Evolutionary conservation across 2,329 filamentous ascomycete genomes (phyloP).

Genomic region (Zopfia rhizophila): DNA sequence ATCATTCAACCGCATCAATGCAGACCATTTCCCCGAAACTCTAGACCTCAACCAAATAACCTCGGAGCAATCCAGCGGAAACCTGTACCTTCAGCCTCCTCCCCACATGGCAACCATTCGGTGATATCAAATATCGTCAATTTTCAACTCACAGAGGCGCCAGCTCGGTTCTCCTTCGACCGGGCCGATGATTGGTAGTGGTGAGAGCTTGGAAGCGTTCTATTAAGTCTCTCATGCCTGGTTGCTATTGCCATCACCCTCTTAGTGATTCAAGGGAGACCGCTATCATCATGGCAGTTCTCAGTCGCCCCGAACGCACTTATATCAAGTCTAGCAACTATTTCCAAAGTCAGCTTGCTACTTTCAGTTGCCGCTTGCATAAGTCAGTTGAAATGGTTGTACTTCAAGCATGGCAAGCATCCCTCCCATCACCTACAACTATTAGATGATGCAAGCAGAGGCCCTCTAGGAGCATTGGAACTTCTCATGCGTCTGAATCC

Average conservation of each 20-base stretch:
- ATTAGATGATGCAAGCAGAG: constrained; percentile 15
- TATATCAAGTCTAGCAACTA: constrained; percentile 9
- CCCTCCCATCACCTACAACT: too few species aligned
- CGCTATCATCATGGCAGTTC: constrained; percentile 15
- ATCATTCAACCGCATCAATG: too few species aligned
- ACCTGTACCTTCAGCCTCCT: too few species aligned
- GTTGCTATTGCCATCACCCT: constrained; percentile 11
- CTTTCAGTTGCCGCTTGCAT: constrained; percentile 12
- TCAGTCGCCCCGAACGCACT: constrained; percentile 12
- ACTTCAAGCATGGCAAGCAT: constrained; percentile 4
- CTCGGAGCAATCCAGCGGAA: too few species aligned
- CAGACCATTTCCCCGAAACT: too few species aligned
- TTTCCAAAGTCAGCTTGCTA: constrained; percentile 13
- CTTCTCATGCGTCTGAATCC: constrained; percentile 6
- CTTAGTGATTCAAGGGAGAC: constrained; percentile 2
- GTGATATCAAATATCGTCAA: too few species aligned
- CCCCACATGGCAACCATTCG: too few species aligned
- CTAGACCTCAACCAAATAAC: too few species aligned
- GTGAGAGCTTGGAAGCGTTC: constrained; percentile 15
- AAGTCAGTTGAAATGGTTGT: constrained; percentile 14
- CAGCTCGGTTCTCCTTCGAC: too few species aligned
- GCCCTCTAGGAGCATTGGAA: constrained; percentile 13
- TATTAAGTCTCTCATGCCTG: constrained; percentile 11
- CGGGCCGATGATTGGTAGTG: constrained; percentile 17
- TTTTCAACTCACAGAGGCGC: too few species aligned